Percentiles rank a stretch among this genome's conserved stretches.
These are phyloP conservation scores for Dryas alaskensis DNA, from an alignment of 306 rosid genomes.

Conservation along the genomic window DNA sequence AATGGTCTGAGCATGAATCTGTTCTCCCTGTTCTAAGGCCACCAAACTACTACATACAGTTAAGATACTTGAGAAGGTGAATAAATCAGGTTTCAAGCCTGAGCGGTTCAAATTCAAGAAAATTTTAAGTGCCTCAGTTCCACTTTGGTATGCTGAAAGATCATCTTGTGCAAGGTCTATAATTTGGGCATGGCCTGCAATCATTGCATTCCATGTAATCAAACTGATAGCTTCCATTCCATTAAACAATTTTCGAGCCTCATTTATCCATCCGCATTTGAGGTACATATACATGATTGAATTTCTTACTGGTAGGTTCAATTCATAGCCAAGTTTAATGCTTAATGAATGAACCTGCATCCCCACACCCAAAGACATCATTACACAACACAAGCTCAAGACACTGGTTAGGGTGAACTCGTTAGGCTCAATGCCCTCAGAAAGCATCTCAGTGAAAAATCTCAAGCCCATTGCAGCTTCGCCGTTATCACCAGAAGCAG, in stretches of 20 bases:
- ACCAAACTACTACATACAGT: conserved; percentile 65
- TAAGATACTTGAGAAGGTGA: conserved; percentile 75
- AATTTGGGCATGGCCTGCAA: conserved; percentile 74
- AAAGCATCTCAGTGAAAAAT: conserved; percentile 59
- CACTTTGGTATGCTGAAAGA: conserved; percentile 54
- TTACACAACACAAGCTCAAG: conserved; percentile 69
- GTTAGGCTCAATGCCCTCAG: conserved; percentile 58
- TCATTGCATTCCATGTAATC: conserved; percentile 90
- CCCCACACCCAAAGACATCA: conserved; percentile 49
- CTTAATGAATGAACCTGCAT: conserved; percentile 60
- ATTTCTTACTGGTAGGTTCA: conserved; percentile 53
- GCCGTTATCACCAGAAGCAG: conserved; percentile 74
- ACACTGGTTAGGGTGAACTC: conserved; percentile 68
- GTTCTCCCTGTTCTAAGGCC: conserved; percentile 81
- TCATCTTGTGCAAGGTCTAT: conserved; percentile 58
- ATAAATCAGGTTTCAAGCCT: conserved; percentile 65
- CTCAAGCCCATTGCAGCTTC: conserved; percentile 50
- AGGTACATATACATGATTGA: conserved; percentile 66
- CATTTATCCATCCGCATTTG: conserved; percentile 63
- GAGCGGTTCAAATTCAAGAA: conserved; percentile 57
- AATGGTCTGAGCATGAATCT: conserved; percentile 71
- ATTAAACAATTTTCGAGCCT: conserved; percentile 59
- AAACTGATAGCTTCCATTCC: conserved; percentile 48
- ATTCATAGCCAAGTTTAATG: conserved; percentile 58
- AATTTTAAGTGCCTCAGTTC: conserved; percentile 61